Evolutionary conservation across 2,329 filamentous ascomycete species (phyloP), one percentile per base, ranked within the genome.

Genomic region (Microsporum ferrugineum): DNA sequence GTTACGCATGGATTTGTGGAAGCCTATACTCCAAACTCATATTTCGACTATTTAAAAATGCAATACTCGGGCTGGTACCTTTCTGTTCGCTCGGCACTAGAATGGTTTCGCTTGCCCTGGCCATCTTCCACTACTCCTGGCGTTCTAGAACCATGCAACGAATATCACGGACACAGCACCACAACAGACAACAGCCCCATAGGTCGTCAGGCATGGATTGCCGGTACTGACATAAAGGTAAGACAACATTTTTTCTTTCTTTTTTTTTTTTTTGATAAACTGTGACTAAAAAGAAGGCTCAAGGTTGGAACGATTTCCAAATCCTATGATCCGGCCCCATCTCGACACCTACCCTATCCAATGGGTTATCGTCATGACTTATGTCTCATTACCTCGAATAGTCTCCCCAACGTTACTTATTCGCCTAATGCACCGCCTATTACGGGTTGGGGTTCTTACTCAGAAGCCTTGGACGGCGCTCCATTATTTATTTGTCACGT

Each of bases 331-430:
- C 34, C 51, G 17, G 34, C 34, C 34, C 61, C 61, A 34, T 53
- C 34, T 43, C 36, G 49, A 39, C 45, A 12, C n/a, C 47, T 58
- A 29, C 61, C 61, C 27, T 62, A 57, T 34, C 61, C 61, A 31
- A 27, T 45, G 41, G 61, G 61, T 39, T 62, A 60, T 49, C 34
- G 31, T 14, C 61, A 62, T 43, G 61, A 62, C 51, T 45, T 62
- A 58, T 62, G 34, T 41, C 57, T 62, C 27, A 14, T 60, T 17
- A 62, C 61, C 29, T 41, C 49, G 12, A 38, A 59, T 31, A 49
- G 53, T 58, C 47, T 60, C 2, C 58, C 61, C 1, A 1, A 12
- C 29, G 33, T 58, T 31, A 45, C 14, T 53, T 41, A 10, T 23
- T 53, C 39, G n/a, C 34, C 8, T 33, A 53, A 43, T 34, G 53